Base-by-base conservation (phyloP, 2,329 filamentous ascomycete species). In the Scedosporium aurantiacum region DNA sequence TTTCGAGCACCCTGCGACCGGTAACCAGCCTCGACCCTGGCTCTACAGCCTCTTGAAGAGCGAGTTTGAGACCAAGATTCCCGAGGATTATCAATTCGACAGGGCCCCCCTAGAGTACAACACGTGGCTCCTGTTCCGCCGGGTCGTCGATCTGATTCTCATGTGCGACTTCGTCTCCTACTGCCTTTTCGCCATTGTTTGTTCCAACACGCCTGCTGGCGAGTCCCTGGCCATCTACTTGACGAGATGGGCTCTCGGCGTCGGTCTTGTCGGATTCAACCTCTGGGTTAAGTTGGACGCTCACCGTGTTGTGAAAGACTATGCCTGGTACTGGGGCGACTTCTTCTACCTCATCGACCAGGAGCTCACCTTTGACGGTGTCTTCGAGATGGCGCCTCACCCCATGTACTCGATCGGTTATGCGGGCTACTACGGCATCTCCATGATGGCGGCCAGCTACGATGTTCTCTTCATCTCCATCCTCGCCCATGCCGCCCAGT, bases 351-450 rank as follows among this genome's bases (percentile, higher is more conserved):
- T 99, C 70, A 90, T 99, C 73, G 94, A 99, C 75, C 92, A 97
- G 76, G 91, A 96, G 71, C 80, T 99, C 72, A 97, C 92, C 58
- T 99, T 99, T 73, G 94, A 99, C 71, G 94, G 94, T 62, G 94
- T 99, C 65, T 99, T 97, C 72, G 94, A 99, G 76, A 95, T 99
- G 87, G 94, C 94, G 21, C 94, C 94, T 37, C 94, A 97, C 72
- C 93, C 93, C 65, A 97, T 97, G 93, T 97, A 97, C 76, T 96
- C 92, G 61, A 93, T 97, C 69, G 94, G 94, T 45, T 99, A 99
- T 74, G 91, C 91, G 60, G 94, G 94, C 56, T 99, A 95, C 78
- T 99, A 99, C 72, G 94, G 94, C 67, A 97, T 97, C 70, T 97
- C 93, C 63, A 87, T 97, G 78, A 95, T 99, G 88, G 92, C 91